Evolutionary conservation across 139 green algal species (phyloP), one percentile per base, ranked within the genome.

Genomic region (Micromonas pusilla): DNA sequence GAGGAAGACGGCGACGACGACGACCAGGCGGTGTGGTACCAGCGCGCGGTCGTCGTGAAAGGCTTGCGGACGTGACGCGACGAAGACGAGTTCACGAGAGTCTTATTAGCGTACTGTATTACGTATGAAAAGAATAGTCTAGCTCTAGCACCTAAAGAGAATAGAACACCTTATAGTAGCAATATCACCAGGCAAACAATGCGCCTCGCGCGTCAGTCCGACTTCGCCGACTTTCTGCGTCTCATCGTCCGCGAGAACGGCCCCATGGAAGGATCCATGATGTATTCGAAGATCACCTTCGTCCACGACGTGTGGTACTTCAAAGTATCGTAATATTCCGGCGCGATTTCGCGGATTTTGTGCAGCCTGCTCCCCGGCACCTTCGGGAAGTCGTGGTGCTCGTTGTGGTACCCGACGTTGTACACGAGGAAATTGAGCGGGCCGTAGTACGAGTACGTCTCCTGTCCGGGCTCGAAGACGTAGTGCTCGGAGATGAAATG

Each of bases 381-480:
- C 67, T 88, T 82, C 0, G 89, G 88, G 79, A 93, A 93, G 86
- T 93, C 89, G 78, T 93, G 89, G 81, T 93, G 89, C 83, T 93
- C 89, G 53, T 92, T 92, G 84, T 93, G 89, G 79, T 89, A 92
- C 25, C 89, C 89, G 33, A 93, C 88, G 65, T 93, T 92, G 82
- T 90, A 93, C 60, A 81, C 84, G 2, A 93, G 73, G 23, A 75
- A 32, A 83, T 93, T 93, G 26, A 92, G 72, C 28, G 87, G 83
- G 38, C 89, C 89, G 60, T 93, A 93, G 84, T 93, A 93, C 28
- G 76, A 87, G 82, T 93, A 93, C 2, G 89, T 93, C 85, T 93
- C 89, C 53, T 26, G 13, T 13, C 84, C 84, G 36, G 79, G 45
- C 70, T 83, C 79, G 63, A 93, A 91, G 64, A 83, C 86, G 85